Evolutionary conservation across 2,329 filamentous ascomycete species (phyloP).

Genomic region (Pleurostoma richardsiae): DNA sequence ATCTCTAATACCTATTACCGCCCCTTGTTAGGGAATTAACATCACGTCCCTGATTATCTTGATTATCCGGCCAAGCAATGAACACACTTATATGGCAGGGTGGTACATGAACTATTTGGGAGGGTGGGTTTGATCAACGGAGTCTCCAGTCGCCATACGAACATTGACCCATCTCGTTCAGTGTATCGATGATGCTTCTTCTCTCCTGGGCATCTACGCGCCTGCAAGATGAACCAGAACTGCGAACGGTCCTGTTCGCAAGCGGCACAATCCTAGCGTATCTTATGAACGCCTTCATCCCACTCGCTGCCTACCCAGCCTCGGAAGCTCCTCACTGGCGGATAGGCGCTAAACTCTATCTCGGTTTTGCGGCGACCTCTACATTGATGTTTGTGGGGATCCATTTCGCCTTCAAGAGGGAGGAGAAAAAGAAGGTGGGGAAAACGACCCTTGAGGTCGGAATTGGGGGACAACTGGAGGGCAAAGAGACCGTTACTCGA

Average conservation of each 20-base stretch:
- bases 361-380: not conserved
- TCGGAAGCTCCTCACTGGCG: constrained; percentile 2
- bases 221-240: constrained; percentile 3
- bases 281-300: constrained; percentile 3
- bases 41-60: constrained; percentile 3
- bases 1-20: not conserved
- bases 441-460: too few species aligned
- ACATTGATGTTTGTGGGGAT: constrained; percentile 1
- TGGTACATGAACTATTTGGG: constrained; percentile 5
- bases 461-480: too few species aligned
- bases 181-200: constrained; percentile 3
- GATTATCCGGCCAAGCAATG: not conserved
- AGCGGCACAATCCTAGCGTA: constrained; percentile 4
- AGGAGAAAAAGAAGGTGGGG: not conserved
- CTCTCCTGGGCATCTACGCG: constrained; percentile 3
- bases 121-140: not conserved
- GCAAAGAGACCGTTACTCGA: too few species aligned
- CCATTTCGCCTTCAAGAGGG: constrained; percentile 1
- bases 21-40: not conserved
- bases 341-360: constrained; percentile 3
- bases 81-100: constrained; percentile 1
- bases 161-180: not conserved
- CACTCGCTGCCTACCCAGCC: constrained; percentile 3
- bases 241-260: constrained; percentile 5
- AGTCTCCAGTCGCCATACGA: not conserved